A percentile compares a stretch with the other conserved stretches of the same genome.
phyloP scores from a whole-genome alignment of 2,329 filamentous ascomycete species.

The Colletotrichum tabaci region DNA sequence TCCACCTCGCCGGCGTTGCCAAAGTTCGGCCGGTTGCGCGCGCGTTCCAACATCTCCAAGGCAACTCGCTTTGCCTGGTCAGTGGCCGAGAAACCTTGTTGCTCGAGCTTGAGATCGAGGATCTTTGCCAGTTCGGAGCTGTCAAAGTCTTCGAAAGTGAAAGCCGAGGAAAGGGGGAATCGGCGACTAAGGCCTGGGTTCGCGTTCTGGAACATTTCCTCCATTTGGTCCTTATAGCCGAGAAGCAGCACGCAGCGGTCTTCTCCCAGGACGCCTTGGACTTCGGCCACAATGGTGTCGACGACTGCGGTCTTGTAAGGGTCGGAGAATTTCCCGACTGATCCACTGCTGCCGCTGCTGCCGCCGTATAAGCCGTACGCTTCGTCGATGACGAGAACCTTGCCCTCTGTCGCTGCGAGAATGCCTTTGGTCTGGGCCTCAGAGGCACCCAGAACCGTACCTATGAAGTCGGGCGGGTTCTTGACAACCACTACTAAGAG shows the following conservation, averaged over 20 bases:
- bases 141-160: conserved; percentile 78
- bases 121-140: conserved; percentile 72
- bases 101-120: conserved; percentile 73
- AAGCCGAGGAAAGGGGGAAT: conserved; percentile 75
- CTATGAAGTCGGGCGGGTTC: conserved; percentile 82
- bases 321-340: conserved; percentile 45
- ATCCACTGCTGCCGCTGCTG: conserved; percentile 52
- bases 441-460: conserved; percentile 73
- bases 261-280: conserved; percentile 79
- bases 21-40: conserved; percentile 76
- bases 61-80: conserved; percentile 67
- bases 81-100: conserved; percentile 68
- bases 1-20: conserved; percentile 84
- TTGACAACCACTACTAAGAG: conserved; percentile 71
- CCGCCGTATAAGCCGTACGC: conserved; percentile 76
- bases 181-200: conserved; percentile 79
- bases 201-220: conserved; percentile 79
- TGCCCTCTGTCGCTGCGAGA: conserved; percentile 75
- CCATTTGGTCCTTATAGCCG: conserved; percentile 80
- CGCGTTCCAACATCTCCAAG: conserved; percentile 72
- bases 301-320: conserved; percentile 75
- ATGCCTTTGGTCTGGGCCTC: conserved; percentile 82
- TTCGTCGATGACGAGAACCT: conserved; percentile 86
- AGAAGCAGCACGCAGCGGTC: conserved; percentile 81
- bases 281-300: conserved; percentile 81